Evolutionary conservation across 371 early-diverging fungal species (phyloP).

Genomic region (Blakeslea trispora): DNA sequence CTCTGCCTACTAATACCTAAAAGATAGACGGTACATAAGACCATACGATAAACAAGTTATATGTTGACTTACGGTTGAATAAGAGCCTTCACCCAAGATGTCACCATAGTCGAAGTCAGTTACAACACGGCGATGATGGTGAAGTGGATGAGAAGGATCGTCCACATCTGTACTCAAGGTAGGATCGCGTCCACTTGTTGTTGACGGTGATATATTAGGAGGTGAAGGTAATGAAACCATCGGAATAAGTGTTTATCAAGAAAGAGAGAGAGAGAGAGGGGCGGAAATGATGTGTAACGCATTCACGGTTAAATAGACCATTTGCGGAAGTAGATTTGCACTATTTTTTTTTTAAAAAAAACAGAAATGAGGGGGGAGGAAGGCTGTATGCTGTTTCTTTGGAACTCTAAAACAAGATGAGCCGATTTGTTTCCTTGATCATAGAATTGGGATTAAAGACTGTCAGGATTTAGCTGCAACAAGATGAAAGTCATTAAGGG

Average conservation of each 20-base stretch:
- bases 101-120: slow-evolving; percentile 86
- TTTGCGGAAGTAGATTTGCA: background rate
- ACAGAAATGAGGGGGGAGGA: too few species aligned
- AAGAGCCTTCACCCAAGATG: slow-evolving; percentile 92
- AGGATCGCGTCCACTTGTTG: background rate
- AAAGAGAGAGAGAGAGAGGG: too few species aligned
- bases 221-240: too few species aligned
- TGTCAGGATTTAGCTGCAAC: too few species aligned
- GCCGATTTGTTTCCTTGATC: too few species aligned
- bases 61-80: slow-evolving; percentile 79
- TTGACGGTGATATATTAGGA: too few species aligned
- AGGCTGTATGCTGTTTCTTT: too few species aligned
- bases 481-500: too few species aligned
- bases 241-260: too few species aligned
- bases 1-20: slow-evolving; percentile 73
- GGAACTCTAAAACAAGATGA: too few species aligned
- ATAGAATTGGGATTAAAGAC: too few species aligned
- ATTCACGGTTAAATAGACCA: background rate
- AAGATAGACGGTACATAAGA: background rate
- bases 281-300: background rate
- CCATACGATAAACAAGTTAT: background rate
- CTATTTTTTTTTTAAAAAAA: too few species aligned
- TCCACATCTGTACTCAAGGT: slow-evolving; percentile 36
- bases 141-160: slow-evolving; percentile 46
- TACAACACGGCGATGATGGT: slow-evolving; percentile 39